Conservation (phyloP, 2,329 filamentous ascomycete species). For the Periconia sp. region DNA sequence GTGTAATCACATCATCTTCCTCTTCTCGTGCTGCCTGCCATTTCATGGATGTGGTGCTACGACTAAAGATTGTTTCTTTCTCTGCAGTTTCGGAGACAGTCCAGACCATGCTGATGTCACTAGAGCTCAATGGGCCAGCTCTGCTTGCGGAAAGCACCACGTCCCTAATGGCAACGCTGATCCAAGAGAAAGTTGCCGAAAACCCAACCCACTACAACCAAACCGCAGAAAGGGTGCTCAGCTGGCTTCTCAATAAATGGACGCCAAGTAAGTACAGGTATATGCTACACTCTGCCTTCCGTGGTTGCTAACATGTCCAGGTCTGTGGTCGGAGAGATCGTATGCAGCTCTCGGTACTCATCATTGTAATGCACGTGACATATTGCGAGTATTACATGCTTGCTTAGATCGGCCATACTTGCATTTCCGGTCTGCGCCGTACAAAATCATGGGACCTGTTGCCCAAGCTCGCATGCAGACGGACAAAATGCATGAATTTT, state of each 20-base stretch:
- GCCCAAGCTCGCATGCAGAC: conserved; percentile 49
- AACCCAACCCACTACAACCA: conserved; percentile 68
- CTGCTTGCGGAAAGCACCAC: conserved; percentile 78
- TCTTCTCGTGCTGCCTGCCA: conserved; percentile 78
- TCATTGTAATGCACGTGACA: conserved; percentile 65
- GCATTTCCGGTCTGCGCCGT: conserved; percentile 21
- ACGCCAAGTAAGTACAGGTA: conserved; percentile 64
- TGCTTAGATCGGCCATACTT: conserved; percentile 61
- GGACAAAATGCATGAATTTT: conserved; percentile 44
- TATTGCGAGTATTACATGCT: conserved; percentile 69
- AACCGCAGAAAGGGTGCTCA: conserved; percentile 70
- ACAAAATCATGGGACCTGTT: conserved; percentile 43
- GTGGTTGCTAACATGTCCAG: conserved; percentile 19
- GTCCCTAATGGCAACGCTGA: conserved; percentile 68
- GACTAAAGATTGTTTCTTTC: conserved; percentile 66
- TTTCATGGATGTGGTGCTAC: conserved; percentile 69
- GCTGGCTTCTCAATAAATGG: conserved; percentile 84
- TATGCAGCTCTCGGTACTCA: conserved; percentile 67
- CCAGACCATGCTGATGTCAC: conserved; percentile 71
- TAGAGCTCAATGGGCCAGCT: conserved; percentile 80
- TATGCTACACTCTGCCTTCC: too few relatives aligned
- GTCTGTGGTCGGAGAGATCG: conserved; percentile 59
- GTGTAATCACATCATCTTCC: conserved; percentile 68
- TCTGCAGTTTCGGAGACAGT: conserved; percentile 68
- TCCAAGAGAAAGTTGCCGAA: conserved; percentile 66